Conservation (phyloP, 106 monocot genomes). For the Phalaenopsis equestris region DNA sequence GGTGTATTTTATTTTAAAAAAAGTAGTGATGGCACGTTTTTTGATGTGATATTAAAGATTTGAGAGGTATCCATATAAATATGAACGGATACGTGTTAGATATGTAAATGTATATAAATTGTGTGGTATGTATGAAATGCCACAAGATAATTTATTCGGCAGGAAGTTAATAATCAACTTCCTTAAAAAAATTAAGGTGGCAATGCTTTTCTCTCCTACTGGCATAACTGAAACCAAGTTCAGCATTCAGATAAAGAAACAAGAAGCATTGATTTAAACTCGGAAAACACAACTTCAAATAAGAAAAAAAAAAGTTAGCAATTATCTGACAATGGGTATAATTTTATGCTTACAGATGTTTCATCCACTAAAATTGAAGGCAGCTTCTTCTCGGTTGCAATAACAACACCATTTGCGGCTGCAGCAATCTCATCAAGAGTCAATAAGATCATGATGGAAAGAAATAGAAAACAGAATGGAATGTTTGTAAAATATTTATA, state of each 20-base stretch:
- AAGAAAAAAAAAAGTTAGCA: not conserved
- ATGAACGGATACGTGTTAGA: no score
- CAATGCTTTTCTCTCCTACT: not conserved
- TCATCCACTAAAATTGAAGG: constrained; percentile 97
- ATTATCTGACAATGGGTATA: not conserved
- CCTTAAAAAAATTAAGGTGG: not conserved
- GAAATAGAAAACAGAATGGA: not conserved
- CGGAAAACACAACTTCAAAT: not conserved
- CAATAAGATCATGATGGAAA: not conserved
- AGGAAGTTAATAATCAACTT: not conserved
- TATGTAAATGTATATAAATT: no score
- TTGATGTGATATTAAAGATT: no score
- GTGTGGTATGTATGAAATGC: no score
- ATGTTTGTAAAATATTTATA: not conserved
- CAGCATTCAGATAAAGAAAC: not conserved
- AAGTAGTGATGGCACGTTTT: no score
- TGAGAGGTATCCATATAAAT: no score
- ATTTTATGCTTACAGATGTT: constrained; percentile 66
- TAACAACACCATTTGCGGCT: constrained; percentile 97
- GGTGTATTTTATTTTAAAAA: no score
- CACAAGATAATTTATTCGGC: not conserved
- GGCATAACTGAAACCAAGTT: not conserved
- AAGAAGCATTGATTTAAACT: not conserved
- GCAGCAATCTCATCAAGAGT: constrained; percentile 2
- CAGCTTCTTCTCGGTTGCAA: constrained; percentile 97